Conservation (phyloP, 371 early-diverging fungal species). For the Rhizopus sp. region DNA sequence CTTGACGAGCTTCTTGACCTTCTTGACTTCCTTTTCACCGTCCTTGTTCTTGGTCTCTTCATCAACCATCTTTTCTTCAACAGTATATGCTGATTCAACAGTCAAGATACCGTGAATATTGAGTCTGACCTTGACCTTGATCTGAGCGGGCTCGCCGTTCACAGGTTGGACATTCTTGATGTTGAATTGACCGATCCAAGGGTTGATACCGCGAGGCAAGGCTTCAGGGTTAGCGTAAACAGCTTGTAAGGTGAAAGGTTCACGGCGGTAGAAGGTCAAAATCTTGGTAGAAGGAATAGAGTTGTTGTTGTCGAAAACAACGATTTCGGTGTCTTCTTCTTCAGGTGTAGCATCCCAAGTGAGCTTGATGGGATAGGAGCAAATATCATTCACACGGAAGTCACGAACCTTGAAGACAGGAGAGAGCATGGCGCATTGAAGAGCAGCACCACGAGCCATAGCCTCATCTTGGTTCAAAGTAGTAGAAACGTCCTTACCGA, state of each 20-base stretch:
- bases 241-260: constrained; percentile 83
- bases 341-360: constrained; percentile 73
- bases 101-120: constrained; percentile 83
- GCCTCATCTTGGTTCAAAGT: constrained; percentile 98
- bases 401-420: constrained; percentile 98
- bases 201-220: constrained; percentile 70
- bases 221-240: constrained; percentile 70
- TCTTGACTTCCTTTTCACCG: constrained; percentile 63
- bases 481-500: constrained; percentile 84
- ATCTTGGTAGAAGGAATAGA: constrained; percentile 86
- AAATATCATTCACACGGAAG: constrained; percentile 89
- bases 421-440: constrained; percentile 96
- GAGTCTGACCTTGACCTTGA: constrained; percentile 92
- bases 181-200: constrained; percentile 71
- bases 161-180: constrained; percentile 59
- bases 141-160: constrained; percentile 62
- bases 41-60: constrained; percentile 66
- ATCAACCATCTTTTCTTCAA: constrained; percentile 84
- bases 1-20: constrained; percentile 88
- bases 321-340: constrained; percentile 74
- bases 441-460: constrained; percentile 93
- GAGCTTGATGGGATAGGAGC: constrained; percentile 64
- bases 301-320: constrained; percentile 71
- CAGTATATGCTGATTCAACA: constrained; percentile 85
- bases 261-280: constrained; percentile 77